A percentile compares a stretch with the other conserved stretches of the same genome.
Evolutionary conservation across 2,329 filamentous ascomycete species (phyloP).

Genomic region (Penicillium olsonii): DNA sequence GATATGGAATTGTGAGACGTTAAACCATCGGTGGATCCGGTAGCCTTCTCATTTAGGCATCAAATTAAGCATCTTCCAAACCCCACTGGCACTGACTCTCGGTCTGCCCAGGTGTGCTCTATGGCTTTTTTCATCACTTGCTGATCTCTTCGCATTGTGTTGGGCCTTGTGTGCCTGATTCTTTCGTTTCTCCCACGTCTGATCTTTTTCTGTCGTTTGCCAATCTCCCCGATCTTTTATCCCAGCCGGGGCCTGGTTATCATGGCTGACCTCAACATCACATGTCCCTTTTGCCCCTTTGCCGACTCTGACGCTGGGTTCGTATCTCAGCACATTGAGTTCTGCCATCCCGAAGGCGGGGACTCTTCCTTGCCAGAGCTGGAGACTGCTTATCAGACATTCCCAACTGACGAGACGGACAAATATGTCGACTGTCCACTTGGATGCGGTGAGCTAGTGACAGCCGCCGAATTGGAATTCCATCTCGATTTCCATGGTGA

Average conservation of each 20-base stretch:
- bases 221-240: neutral
- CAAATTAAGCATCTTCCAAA: slow-evolving; percentile 2
- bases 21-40: slow-evolving; percentile 1
- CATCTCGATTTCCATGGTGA: slow-evolving; percentile 63
- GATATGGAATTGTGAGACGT: neutral
- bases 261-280: slow-evolving; percentile 26
- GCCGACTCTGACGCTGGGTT: slow-evolving; percentile 41
- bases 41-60: slow-evolving; percentile 4
- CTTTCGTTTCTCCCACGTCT: neutral
- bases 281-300: slow-evolving; percentile 51
- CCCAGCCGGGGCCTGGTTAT: neutral
- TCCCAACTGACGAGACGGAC: slow-evolving; percentile 14
- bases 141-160: neutral
- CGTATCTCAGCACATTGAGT: slow-evolving; percentile 47
- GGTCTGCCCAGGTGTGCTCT: neutral
- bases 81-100: neutral
- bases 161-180: neutral
- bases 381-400: slow-evolving; percentile 1
- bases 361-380: slow-evolving; percentile 24
- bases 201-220: neutral
- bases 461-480: slow-evolving; percentile 54
- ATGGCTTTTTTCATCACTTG: neutral
- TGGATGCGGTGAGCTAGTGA: slow-evolving; percentile 62
- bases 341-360: slow-evolving; percentile 45
- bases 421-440: slow-evolving; percentile 58